Evolutionary conservation across 371 early-diverging fungal species (phyloP).

Genomic region (Rhizomucor miehei): DNA sequence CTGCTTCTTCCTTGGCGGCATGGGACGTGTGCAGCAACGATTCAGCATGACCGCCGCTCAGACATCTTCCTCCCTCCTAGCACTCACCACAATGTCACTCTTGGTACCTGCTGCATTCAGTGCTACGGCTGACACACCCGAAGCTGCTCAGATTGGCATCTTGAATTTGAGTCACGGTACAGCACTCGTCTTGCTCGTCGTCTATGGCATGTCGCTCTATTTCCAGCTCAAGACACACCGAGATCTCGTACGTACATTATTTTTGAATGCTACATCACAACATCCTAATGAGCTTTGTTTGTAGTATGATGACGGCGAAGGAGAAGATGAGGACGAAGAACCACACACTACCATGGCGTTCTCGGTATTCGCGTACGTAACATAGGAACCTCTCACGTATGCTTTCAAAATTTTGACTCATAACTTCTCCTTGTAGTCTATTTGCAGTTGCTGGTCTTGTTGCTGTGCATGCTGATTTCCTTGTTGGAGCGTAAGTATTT

Average conservation of each 20-base stretch:
- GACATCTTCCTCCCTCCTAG: constrained; percentile 74
- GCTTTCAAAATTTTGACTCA: not conserved
- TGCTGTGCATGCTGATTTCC: constrained; percentile 76
- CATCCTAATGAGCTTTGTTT: constrained; percentile 24
- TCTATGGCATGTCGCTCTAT: constrained; percentile 71
- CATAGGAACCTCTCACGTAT: not conserved
- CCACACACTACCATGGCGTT: constrained; percentile 49
- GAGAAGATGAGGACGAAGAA: constrained; percentile 43
- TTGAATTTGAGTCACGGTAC: constrained; percentile 68
- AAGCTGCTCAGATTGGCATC: constrained; percentile 36
- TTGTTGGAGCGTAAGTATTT: constrained; percentile 67
- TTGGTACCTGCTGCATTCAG: constrained; percentile 84
- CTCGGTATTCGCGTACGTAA: constrained; percentile 25
- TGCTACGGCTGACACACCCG: constrained; percentile 28
- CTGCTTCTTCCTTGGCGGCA: constrained; percentile 45
- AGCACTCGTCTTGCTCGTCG: constrained; percentile 73
- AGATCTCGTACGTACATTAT: constrained; percentile 37
- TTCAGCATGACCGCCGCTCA: constrained; percentile 64
- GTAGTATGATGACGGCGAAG: constrained; percentile 50
- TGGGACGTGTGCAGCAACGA: constrained; percentile 41
- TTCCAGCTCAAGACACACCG: constrained; percentile 78
- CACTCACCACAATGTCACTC: constrained; percentile 72
- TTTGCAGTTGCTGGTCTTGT: constrained; percentile 58
- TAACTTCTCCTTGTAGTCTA: constrained; percentile 32
- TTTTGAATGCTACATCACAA: not conserved